These are phyloP conservation scores for Acanthamoeba lenticulata DNA, from an alignment of 208 protist species.

Conservation along the genomic window DNA sequence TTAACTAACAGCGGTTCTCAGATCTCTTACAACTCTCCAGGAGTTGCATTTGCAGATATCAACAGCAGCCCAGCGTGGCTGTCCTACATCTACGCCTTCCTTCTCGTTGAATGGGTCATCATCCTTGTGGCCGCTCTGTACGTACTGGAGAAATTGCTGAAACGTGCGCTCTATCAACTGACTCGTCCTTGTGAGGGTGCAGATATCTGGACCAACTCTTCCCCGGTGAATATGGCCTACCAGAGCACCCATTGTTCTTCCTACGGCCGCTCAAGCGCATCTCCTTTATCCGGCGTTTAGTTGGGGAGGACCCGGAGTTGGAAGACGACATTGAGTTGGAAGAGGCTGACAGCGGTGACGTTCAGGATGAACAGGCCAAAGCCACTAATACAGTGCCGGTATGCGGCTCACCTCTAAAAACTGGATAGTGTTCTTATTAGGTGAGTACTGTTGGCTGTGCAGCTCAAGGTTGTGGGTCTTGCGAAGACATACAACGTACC, in stretches of 20 bases:
- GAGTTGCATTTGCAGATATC: neutral
- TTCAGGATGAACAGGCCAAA: neutral
- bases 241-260: conserved; percentile 51
- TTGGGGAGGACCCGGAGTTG: neutral
- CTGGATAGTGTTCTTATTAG: neutral
- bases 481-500: neutral
- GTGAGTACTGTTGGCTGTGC: neutral
- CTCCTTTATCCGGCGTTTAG: neutral
- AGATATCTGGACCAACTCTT: conserved; percentile 45
- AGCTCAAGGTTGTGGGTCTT: neutral
- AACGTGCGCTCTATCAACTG: no score
- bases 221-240: neutral
- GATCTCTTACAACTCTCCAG: neutral
- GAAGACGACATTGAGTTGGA: neutral
- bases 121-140: conserved; percentile 1
- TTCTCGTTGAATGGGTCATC: neutral
- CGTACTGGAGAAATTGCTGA: no score
- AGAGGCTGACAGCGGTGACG: neutral
- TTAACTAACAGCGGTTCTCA: neutral
- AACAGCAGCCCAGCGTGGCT: neutral
- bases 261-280: neutral
- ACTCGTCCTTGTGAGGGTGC: no score
- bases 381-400: neutral
- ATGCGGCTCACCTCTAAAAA: neutral
- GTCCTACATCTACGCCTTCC: conserved; percentile 21